phyloP scores from a whole-genome alignment of 768 basidiomycete species.

The Tubosaeta brunneosetosa region DNA sequence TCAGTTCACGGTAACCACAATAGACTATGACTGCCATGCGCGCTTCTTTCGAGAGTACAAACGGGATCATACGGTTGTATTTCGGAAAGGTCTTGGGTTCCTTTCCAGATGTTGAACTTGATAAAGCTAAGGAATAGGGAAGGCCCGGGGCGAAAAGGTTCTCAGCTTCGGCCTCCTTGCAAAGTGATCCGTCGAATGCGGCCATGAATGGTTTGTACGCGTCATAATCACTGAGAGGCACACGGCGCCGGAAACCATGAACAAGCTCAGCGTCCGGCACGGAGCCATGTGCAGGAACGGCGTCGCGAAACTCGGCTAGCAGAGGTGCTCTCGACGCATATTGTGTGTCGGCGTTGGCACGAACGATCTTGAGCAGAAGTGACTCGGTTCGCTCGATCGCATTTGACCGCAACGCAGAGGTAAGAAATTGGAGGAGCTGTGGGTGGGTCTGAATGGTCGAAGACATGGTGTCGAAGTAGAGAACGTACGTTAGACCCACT shows the following conservation, averaged over 20 bases:
- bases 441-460: not conserved
- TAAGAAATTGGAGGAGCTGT: not conserved
- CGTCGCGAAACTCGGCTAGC: slow-evolving; percentile 2
- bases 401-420: not conserved
- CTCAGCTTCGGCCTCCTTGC: slow-evolving; percentile 5
- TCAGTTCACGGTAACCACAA: not conserved
- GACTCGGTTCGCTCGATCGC: not conserved
- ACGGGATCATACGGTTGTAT: not conserved
- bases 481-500: too few relatives aligned
- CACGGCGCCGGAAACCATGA: not conserved
- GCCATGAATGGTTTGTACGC: slow-evolving; percentile 7
- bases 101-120: slow-evolving; percentile 9
- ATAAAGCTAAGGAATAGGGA: not conserved
- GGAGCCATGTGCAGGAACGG: not conserved
- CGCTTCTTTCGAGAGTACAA: not conserved
- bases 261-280: not conserved
- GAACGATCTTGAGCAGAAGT: not conserved
- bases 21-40: not conserved
- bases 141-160: slow-evolving; percentile 14
- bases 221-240: slow-evolving; percentile 5
- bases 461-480: not conserved
- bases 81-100: slow-evolving; percentile 1
- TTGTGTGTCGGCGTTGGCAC: slow-evolving; percentile 1
- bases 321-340: not conserved
- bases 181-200: slow-evolving; percentile 6